These are phyloP conservation scores for Rhizopogon salebrosus DNA, from an alignment of 768 basidiomycete genomes.

Conservation along the genomic window DNA sequence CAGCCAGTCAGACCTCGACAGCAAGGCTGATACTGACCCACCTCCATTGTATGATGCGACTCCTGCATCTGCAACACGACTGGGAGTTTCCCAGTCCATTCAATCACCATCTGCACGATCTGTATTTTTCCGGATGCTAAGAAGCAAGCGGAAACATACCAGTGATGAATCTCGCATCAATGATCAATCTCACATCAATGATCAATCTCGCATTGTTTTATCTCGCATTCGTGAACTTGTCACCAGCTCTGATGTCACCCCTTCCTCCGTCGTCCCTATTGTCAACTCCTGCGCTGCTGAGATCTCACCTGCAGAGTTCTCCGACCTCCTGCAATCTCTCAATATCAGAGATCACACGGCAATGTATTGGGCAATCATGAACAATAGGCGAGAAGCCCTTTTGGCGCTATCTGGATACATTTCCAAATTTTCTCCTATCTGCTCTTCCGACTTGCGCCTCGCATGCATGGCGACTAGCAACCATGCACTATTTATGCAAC, in stretches of 20 bases:
- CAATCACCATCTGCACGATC: too few relatives aligned
- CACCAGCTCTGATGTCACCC: not conserved
- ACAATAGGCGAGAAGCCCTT: not conserved
- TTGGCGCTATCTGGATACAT: not conserved
- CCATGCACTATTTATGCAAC: not conserved
- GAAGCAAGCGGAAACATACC: too few relatives aligned
- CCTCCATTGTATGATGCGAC: too few relatives aligned
- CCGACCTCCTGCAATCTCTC: not conserved
- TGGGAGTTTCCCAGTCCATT: too few relatives aligned
- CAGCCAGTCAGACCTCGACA: too few relatives aligned
- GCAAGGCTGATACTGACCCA: too few relatives aligned
- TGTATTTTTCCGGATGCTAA: too few relatives aligned
- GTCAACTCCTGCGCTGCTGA: slow-evolving; percentile 57
- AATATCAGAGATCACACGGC: not conserved
- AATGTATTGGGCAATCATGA: not conserved
- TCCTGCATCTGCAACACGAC: too few relatives aligned
- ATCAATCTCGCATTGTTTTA: not conserved
- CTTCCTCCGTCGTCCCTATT: slow-evolving; percentile 26
- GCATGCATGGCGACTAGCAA: not conserved
- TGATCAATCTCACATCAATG: too few relatives aligned
- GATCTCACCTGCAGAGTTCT: slow-evolving; percentile 33
- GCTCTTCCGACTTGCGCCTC: not conserved
- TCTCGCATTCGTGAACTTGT: not conserved
- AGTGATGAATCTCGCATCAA: too few relatives aligned
- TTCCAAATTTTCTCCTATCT: not conserved